These are phyloP conservation scores for Circinella umbellata DNA, from an alignment of 371 early-diverging fungal genomes.

Conservation along the genomic window DNA sequence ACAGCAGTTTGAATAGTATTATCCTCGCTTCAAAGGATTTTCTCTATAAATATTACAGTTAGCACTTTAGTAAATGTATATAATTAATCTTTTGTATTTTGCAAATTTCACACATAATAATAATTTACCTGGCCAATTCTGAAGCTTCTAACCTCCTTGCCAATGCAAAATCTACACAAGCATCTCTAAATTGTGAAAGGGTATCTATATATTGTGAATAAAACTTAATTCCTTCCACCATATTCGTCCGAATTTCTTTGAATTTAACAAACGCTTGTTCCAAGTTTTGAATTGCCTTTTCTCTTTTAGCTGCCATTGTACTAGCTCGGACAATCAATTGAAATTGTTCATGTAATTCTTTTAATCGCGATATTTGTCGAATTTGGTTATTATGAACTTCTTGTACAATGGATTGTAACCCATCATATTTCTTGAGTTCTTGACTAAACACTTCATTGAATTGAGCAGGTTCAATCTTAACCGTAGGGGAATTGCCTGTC, in stretches of 20 bases:
- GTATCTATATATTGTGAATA: constrained; percentile 72
- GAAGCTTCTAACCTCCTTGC: constrained; percentile 74
- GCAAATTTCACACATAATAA: too few species aligned
- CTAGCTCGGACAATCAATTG: constrained; percentile 55
- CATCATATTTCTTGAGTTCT: constrained; percentile 70
- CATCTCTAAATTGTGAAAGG: constrained; percentile 60
- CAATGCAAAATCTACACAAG: constrained; percentile 71
- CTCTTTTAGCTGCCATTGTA: constrained; percentile 58
- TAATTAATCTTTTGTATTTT: too few species aligned
- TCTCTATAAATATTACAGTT: neutral
- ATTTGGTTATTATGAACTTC: constrained; percentile 61
- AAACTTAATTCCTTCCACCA: constrained; percentile 79
- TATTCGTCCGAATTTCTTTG: constrained; percentile 65
- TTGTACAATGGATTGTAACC: constrained; percentile 49
- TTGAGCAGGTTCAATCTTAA: constrained; percentile 75
- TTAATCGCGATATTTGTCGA: constrained; percentile 54
- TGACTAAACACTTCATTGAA: constrained; percentile 70
- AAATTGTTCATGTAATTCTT: constrained; percentile 66
- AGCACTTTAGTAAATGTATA: too few species aligned
- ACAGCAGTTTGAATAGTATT: neutral
- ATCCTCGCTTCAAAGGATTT: neutral
- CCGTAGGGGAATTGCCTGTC: constrained; percentile 58
- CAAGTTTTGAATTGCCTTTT: constrained; percentile 70
- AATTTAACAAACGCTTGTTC: constrained; percentile 71
- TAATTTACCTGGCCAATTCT: constrained; percentile 50